These are phyloP conservation scores for Chenopodium formosanum DNA, from an alignment of 148 eudicot genomes.

Conservation along the genomic window DNA sequence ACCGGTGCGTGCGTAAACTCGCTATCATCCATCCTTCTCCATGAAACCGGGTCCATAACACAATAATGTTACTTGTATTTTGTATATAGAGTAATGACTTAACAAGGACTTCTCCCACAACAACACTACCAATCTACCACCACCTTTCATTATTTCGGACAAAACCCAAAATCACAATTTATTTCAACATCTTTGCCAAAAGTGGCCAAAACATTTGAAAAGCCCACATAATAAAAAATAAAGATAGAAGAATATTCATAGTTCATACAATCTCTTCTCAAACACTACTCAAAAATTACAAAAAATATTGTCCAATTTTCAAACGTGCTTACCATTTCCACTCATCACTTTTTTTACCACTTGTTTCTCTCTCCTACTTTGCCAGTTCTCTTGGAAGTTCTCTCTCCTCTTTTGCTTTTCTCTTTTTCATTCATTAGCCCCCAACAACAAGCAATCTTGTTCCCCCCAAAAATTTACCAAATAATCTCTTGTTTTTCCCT, in stretches of 20 bases:
- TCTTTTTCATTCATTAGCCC: background rate
- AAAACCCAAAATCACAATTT: too few relatives aligned
- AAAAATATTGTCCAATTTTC: conserved; percentile 16
- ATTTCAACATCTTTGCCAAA: background rate
- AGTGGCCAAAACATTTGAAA: conserved; percentile 1
- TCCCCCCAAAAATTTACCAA: background rate
- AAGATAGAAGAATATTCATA: too few relatives aligned
- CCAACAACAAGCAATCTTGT: background rate
- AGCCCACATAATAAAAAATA: background rate
- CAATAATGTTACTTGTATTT: too few relatives aligned
- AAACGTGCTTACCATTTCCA: conserved; percentile 25
- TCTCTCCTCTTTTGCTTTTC: background rate
- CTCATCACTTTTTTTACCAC: too few relatives aligned
- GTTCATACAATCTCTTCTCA: background rate
- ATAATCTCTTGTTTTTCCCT: conserved; percentile 16
- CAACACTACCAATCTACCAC: too few relatives aligned
- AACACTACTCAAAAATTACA: background rate
- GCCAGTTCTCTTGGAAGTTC: background rate
- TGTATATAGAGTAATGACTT: too few relatives aligned
- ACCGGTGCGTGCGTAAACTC: too few relatives aligned
- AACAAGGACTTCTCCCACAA: too few relatives aligned
- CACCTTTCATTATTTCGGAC: too few relatives aligned
- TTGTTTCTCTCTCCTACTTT: background rate
- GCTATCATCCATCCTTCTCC: too few relatives aligned
- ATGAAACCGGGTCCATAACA: too few relatives aligned